phyloP scores from a whole-genome alignment of 345 rosid species.

The Turritis glabra region DNA sequence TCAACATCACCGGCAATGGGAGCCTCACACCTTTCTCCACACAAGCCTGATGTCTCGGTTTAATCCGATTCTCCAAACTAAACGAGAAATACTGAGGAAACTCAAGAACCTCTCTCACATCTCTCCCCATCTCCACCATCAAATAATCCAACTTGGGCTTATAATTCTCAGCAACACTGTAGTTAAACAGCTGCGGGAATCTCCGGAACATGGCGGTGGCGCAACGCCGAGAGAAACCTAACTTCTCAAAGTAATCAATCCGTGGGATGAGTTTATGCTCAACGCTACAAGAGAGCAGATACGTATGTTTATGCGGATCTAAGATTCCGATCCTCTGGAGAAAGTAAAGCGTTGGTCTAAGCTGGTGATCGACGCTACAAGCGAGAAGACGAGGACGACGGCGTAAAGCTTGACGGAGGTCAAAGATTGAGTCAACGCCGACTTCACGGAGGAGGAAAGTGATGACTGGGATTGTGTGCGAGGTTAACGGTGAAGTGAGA shows the following conservation, averaged over 20 bases:
- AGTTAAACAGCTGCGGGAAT: conserved; percentile 80
- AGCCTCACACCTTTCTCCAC: conserved; percentile 68
- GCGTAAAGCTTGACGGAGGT: conserved; percentile 56
- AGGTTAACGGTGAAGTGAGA: conserved; percentile 45
- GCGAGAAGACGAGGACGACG: conserved; percentile 84
- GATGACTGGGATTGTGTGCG: conserved; percentile 58
- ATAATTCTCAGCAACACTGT: conserved; percentile 61
- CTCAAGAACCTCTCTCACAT: conserved; percentile 70
- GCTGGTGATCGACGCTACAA: conserved; percentile 57
- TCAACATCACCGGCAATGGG: conserved; percentile 63
- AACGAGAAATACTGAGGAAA: conserved; percentile 89
- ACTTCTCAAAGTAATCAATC: conserved; percentile 59
- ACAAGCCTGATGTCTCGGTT: conserved; percentile 76
- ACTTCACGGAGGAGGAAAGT: conserved; percentile 95
- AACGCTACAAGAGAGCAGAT: conserved; percentile 79
- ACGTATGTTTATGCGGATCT: conserved; percentile 65
- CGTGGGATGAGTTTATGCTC: conserved; percentile 70
- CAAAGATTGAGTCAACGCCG: conserved; percentile 47
- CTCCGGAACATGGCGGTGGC: conserved; percentile 64
- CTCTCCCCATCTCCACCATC: conserved; percentile 83
- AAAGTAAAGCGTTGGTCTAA: conserved; percentile 79
- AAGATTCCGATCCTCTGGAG: conserved; percentile 75
- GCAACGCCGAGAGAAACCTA: conserved; percentile 65
- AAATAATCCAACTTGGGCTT: conserved; percentile 73
- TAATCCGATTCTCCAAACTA: conserved; percentile 83